Percentiles rank a stretch among this genome's conserved stretches.
phyloP scores from a whole-genome alignment of 352 stramenopile species.

The Globisporangium barbulae region DNA sequence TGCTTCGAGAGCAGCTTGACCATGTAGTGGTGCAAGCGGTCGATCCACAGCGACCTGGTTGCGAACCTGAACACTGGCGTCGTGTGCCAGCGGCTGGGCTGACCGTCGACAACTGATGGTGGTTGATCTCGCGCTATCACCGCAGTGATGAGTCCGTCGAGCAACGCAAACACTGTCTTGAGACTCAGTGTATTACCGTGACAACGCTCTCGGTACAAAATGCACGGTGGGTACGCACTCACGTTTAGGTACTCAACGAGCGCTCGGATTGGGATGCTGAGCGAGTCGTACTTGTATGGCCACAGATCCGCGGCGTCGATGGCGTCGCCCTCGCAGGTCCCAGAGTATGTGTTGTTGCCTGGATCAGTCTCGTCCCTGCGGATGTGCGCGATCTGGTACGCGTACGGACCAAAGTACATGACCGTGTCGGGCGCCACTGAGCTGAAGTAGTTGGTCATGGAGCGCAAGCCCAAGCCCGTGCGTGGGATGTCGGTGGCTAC shows the following conservation, averaged over 20 bases:
- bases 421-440: constrained; percentile 25
- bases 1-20: constrained; percentile 16
- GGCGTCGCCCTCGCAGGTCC: constrained; percentile 10
- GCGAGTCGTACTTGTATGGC: constrained; percentile 40
- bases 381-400: constrained; percentile 38
- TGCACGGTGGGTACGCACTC: constrained; percentile 1
- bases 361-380: neutral
- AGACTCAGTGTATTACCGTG: constrained; percentile 16
- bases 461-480: constrained; percentile 33
- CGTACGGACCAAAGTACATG: constrained; percentile 44
- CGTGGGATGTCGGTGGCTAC: constrained; percentile 51
- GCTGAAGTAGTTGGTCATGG: constrained; percentile 20
- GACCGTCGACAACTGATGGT: too few species aligned
- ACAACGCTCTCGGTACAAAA: constrained; percentile 11
- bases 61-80: constrained; percentile 12
- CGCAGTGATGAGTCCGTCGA: constrained; percentile 26
- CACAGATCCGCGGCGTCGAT: constrained; percentile 22
- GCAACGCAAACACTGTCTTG: constrained; percentile 26
- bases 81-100: too few species aligned
- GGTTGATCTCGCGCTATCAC: neutral
- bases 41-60: constrained; percentile 31
- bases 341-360: constrained; percentile 10
- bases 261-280: constrained; percentile 21
- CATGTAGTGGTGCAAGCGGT: constrained; percentile 32
- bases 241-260: constrained; percentile 11